Evolutionary conservation across 345 rosid species (phyloP).

Genomic region (Acer negundo): DNA sequence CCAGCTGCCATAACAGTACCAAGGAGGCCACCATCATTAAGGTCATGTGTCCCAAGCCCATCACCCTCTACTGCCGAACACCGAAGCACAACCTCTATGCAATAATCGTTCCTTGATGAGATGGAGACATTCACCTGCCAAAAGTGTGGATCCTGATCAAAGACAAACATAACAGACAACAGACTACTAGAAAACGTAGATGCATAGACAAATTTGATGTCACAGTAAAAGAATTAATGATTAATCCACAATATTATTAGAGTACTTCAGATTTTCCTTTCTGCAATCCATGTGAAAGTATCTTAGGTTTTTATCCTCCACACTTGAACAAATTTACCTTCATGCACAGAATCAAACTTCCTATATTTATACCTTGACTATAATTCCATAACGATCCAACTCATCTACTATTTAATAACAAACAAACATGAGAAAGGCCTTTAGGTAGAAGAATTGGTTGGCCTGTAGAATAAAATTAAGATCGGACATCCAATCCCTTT

Average conservation of each 20-base stretch:
- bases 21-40: conserved; percentile 79
- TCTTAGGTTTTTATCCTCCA: background rate
- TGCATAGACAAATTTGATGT: background rate
- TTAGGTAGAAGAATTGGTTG: too few species aligned
- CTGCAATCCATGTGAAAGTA: background rate
- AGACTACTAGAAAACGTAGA: background rate
- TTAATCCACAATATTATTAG: background rate
- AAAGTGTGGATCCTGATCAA: conserved; percentile 19
- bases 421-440: background rate
- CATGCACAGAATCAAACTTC: background rate
- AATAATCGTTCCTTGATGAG: conserved; percentile 71
- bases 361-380: too few species aligned
- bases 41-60: conserved; percentile 67
- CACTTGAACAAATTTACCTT: background rate
- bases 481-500: too few species aligned
- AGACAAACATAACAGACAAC: conserved; percentile 3
- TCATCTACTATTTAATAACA: background rate
- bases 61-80: conserved; percentile 92
- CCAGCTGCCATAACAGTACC: conserved; percentile 87
- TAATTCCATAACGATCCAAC: background rate
- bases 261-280: background rate
- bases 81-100: conserved; percentile 83
- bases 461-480: too few species aligned
- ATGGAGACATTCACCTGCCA: conserved; percentile 76
- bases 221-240: background rate